A percentile compares a stretch with the other conserved stretches of the same genome.
These are phyloP conservation scores for Dactylella cylindrospora DNA, from an alignment of 2,329 filamentous ascomycete species.

Conservation along the genomic window DNA sequence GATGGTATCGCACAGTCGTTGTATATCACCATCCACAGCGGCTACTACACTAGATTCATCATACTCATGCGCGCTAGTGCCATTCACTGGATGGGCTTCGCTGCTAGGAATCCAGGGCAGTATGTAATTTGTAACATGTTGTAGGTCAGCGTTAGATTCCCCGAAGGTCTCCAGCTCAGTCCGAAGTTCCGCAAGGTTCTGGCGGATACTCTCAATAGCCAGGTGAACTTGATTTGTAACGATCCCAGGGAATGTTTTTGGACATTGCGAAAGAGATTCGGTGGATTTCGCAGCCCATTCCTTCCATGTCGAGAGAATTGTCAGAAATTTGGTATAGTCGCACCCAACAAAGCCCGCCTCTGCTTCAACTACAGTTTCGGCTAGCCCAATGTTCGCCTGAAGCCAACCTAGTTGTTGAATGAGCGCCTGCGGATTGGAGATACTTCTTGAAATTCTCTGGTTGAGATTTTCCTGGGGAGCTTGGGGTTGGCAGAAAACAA, in stretches of 20 bases:
- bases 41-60: not conserved
- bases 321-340: slow-evolving; percentile 12
- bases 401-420: slow-evolving; percentile 17
- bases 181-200: slow-evolving; percentile 6
- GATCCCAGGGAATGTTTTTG: slow-evolving; percentile 22
- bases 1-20: slow-evolving; percentile 26
- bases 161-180: slow-evolving; percentile 10
- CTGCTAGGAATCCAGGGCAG: slow-evolving; percentile 12
- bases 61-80: no score
- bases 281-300: slow-evolving; percentile 9
- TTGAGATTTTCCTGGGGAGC: not conserved
- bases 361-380: slow-evolving; percentile 18
- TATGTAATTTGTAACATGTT: slow-evolving; percentile 26
- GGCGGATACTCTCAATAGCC: not conserved
- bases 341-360: slow-evolving; percentile 19
- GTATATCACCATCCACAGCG: slow-evolving; percentile 6
- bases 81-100: not conserved
- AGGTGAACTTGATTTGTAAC: slow-evolving; percentile 1
- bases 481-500: slow-evolving; percentile 5
- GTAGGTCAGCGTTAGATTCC: slow-evolving; percentile 2
- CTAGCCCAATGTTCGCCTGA: slow-evolving; percentile 23
- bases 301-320: slow-evolving; percentile 12
- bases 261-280: not conserved
- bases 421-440: not conserved
- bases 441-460: not conserved